Evolutionary conservation across 345 rosid species (phyloP).

Genomic region (Schrenkiella parvula): DNA sequence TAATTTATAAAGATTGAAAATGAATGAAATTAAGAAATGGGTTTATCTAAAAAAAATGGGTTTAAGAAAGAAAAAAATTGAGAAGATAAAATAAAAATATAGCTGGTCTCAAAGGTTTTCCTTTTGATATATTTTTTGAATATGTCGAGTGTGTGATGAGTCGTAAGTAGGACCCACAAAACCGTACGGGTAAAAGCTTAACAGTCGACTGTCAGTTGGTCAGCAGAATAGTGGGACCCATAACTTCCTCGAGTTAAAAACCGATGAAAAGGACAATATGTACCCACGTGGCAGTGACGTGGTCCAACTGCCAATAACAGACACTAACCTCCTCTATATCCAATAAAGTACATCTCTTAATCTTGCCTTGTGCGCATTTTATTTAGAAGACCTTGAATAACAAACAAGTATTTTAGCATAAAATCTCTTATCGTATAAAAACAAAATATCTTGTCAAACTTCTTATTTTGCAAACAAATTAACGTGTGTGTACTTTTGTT

Average conservation of each 20-base stretch:
- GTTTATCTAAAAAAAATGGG: too few species aligned
- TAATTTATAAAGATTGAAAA: neutral
- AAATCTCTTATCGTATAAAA: neutral
- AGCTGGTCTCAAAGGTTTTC: too few species aligned
- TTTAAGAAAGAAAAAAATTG: neutral
- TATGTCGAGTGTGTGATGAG: constrained; percentile 9
- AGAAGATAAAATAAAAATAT: neutral
- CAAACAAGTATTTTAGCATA: neutral
- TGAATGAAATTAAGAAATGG: neutral
- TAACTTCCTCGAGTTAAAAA: neutral
- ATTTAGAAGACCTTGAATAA: too few species aligned
- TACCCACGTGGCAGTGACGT: neutral
- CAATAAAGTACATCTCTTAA: neutral
- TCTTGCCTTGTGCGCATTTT: neutral
- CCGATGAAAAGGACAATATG: neutral
- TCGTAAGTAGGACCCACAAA: neutral
- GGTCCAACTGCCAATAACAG: constrained; percentile 22
- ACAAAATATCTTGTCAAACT: neutral
- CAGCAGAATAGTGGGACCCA: constrained; percentile 16
- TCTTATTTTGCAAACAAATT: neutral
- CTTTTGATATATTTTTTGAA: too few species aligned
- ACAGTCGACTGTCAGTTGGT: constrained; percentile 3
- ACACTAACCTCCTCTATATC: constrained; percentile 3
- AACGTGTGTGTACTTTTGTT: neutral
- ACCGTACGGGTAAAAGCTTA: constrained; percentile 1